These are phyloP conservation scores for Hyaloperonospora brassicae DNA, from an alignment of 352 stramenopile genomes.

Conservation along the genomic window DNA sequence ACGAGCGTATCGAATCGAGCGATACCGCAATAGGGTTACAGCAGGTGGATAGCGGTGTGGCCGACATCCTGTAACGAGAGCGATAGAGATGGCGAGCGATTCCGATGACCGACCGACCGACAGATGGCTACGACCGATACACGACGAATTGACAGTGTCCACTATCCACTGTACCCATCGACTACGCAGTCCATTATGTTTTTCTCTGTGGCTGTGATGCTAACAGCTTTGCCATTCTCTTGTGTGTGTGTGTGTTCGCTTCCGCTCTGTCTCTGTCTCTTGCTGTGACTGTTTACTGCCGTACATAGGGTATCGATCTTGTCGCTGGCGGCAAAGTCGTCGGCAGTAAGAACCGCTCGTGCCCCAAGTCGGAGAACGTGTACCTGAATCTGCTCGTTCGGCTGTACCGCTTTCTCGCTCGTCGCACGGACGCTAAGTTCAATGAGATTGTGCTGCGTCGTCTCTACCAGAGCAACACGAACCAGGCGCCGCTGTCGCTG, in stretches of 20 bases:
- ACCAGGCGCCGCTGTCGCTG: conserved; percentile 96
- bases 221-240: no score
- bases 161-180: conserved; percentile 1
- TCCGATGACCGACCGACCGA: not conserved
- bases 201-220: no score
- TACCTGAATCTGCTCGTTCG: conserved; percentile 98
- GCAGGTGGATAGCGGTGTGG: conserved; percentile 11
- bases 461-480: conserved; percentile 99
- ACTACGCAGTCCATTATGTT: not conserved
- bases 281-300: not conserved
- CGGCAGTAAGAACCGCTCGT: conserved; percentile 96
- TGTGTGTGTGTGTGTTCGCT: no score
- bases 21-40: conserved; percentile 1
- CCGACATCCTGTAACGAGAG: not conserved
- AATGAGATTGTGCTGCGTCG: conserved; percentile 97
- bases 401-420: conserved; percentile 95
- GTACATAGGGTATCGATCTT: conserved; percentile 96
- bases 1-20: not conserved
- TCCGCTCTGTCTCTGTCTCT: no score
- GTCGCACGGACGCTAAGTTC: conserved; percentile 98
- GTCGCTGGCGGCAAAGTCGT: conserved; percentile 97
- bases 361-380: conserved; percentile 98
- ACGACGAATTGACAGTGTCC: not conserved
- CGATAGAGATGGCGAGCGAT: not conserved
- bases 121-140: not conserved